phyloP scores from a whole-genome alignment of 768 basidiomycete genomes.

The Gloeopeniophorella convolvens region DNA sequence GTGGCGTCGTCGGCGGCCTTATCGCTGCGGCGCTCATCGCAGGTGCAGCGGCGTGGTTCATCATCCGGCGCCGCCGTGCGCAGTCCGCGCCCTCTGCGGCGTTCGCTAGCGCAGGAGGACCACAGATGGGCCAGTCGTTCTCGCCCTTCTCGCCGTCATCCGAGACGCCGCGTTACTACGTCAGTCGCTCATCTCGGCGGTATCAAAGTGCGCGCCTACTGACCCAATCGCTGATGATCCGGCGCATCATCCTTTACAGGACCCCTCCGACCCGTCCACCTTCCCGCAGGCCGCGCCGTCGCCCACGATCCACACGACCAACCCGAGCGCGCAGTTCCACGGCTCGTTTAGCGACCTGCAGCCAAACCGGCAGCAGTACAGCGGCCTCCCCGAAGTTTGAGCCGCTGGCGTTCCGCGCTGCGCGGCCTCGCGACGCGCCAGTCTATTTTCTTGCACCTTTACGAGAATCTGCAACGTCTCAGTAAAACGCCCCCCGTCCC shows the following conservation, averaged over 20 bases:
- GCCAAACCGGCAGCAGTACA: constrained; percentile 5
- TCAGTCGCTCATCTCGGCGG: neutral
- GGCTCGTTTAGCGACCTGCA: neutral
- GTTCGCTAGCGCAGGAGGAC: neutral
- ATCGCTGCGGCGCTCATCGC: constrained; percentile 40
- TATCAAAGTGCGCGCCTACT: neutral
- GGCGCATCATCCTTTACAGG: no score
- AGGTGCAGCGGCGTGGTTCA: constrained; percentile 35
- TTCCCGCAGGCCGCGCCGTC: constrained; percentile 10
- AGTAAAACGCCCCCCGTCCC: no score
- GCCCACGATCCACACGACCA: constrained; percentile 10
- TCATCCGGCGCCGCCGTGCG: constrained; percentile 27
- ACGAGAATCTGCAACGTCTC: no score
- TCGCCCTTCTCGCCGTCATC: neutral
- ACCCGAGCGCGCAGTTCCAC: neutral
- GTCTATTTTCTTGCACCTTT: no score
- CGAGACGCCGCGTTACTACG: constrained; percentile 13
- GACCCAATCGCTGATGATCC: neutral
- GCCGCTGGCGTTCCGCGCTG: no score
- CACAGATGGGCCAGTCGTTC: neutral
- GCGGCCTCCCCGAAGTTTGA: constrained; percentile 18
- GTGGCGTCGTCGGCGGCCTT: constrained; percentile 55
- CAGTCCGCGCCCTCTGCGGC: constrained; percentile 21
- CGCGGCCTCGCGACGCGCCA: no score
- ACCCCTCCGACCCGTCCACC: constrained; percentile 21